Evolutionary conservation across 208 protist species (phyloP).

Genomic region (Trichomonas vaginalis): DNA sequence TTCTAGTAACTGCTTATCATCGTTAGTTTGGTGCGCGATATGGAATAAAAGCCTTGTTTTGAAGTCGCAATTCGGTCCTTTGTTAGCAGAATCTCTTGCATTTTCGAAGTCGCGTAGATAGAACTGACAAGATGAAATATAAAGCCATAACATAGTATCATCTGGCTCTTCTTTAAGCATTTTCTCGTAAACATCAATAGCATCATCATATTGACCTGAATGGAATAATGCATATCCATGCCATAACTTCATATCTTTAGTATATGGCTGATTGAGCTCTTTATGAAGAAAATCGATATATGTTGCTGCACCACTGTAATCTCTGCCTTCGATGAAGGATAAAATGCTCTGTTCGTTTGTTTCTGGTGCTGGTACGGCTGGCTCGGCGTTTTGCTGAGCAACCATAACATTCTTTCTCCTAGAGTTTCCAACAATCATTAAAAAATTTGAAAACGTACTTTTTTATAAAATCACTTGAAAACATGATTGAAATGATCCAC

Average conservation of each 20-base stretch:
- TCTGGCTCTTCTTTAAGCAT: not conserved
- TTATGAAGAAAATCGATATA: not conserved
- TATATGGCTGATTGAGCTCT: not conserved
- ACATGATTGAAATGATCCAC: too few species aligned
- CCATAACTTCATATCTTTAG: not conserved
- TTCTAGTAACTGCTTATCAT: not conserved
- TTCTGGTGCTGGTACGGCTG: not conserved
- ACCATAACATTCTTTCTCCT: not conserved
- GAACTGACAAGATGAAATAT: not conserved
- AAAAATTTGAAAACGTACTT: not conserved
- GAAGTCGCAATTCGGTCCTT: not conserved
- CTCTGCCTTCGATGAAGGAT: not conserved
- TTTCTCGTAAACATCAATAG: not conserved
- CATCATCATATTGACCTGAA: not conserved
- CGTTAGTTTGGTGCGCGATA: not conserved
- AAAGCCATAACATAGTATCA: not conserved
- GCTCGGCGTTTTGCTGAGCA: not conserved
- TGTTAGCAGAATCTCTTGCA: not conserved
- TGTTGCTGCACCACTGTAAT: not conserved
- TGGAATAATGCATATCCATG: not conserved
- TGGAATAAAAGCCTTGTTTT: not conserved
- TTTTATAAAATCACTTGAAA: too few species aligned
- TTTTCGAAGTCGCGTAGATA: not conserved
- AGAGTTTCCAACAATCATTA: not conserved
- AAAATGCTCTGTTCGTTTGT: not conserved